Evolutionary conservation across 768 basidiomycete genomes (phyloP).

Genomic region (Lyophyllum shimeji): DNA sequence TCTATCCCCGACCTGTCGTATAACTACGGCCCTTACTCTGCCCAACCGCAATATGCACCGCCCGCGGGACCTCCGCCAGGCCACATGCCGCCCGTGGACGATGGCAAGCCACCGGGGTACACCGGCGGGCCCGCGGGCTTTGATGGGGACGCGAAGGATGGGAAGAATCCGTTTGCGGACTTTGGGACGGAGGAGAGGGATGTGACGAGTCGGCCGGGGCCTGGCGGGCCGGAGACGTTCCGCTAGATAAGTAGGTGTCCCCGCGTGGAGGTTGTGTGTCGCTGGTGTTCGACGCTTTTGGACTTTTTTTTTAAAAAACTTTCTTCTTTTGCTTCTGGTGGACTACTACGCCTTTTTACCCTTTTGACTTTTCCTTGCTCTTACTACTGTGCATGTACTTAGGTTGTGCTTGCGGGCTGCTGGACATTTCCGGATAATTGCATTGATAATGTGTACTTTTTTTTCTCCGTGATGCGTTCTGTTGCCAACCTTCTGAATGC

Average conservation of each 20-base stretch:
- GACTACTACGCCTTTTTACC: too few relatives aligned
- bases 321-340: too few relatives aligned
- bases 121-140: slow-evolving; percentile 32
- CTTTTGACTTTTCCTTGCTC: too few relatives aligned
- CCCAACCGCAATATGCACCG: slow-evolving; percentile 36
- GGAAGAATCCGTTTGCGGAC: slow-evolving; percentile 58
- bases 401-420: too few relatives aligned
- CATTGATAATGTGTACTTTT: background rate
- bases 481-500: too few relatives aligned
- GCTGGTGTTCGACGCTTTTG: too few relatives aligned
- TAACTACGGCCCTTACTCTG: slow-evolving; percentile 28
- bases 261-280: too few relatives aligned
- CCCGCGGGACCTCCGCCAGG: slow-evolving; percentile 51
- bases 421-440: too few relatives aligned
- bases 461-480: too few relatives aligned
- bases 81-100: slow-evolving; percentile 32
- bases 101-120: slow-evolving; percentile 51
- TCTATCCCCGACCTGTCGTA: slow-evolving; percentile 31
- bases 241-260: too few relatives aligned
- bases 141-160: slow-evolving; percentile 38
- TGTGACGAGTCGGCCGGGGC: slow-evolving; percentile 37
- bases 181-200: slow-evolving; percentile 45
- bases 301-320: too few relatives aligned
- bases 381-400: background rate
- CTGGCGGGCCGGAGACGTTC: slow-evolving; percentile 33